A percentile compares a stretch with the other conserved stretches of the same genome.
These are phyloP conservation scores for Trametes polyzona DNA, from an alignment of 1,284 basidiomycete genomes.

Conservation along the genomic window DNA sequence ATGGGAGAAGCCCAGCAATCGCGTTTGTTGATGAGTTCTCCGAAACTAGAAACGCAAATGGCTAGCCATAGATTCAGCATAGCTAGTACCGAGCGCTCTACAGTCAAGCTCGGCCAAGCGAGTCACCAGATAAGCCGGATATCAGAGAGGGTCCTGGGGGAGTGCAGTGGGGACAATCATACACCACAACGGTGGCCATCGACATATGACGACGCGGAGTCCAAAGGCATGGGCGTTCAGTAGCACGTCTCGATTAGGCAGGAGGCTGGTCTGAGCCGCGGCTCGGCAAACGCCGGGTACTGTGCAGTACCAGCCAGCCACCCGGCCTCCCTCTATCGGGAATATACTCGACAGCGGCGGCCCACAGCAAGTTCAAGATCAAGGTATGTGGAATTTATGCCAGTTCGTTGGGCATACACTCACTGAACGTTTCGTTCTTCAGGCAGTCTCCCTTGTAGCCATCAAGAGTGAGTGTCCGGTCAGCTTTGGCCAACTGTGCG, in stretches of 20 bases:
- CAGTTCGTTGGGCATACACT: not conserved
- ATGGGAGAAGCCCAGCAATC: not conserved
- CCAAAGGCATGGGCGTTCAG: not conserved
- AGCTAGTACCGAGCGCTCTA: too few species aligned
- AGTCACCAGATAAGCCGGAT: too few species aligned
- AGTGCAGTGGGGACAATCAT: too few species aligned
- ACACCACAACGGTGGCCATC: too few species aligned
- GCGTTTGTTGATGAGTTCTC: not conserved
- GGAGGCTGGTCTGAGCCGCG: not conserved
- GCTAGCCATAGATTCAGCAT: not conserved
- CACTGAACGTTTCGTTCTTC: slow-evolving; percentile 15
- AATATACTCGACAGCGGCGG: slow-evolving; percentile 37
- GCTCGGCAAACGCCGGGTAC: slow-evolving; percentile 32
- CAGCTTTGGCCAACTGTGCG: not conserved
- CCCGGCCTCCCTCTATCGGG: slow-evolving; percentile 26
- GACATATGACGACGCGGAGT: too few species aligned
- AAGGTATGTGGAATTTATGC: slow-evolving; percentile 37
- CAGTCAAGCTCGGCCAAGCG: too few species aligned
- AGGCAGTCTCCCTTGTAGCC: slow-evolving; percentile 26
- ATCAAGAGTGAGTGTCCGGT: slow-evolving; percentile 29
- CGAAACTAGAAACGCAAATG: not conserved
- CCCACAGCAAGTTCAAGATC: slow-evolving; percentile 41
- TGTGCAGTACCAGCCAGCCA: slow-evolving; percentile 36
- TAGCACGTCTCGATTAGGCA: slow-evolving; percentile 14
- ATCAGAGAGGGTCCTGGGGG: too few species aligned